Evolutionary conservation across 768 basidiomycete genomes (phyloP).

Genomic region (Saitozyma podzolica): DNA sequence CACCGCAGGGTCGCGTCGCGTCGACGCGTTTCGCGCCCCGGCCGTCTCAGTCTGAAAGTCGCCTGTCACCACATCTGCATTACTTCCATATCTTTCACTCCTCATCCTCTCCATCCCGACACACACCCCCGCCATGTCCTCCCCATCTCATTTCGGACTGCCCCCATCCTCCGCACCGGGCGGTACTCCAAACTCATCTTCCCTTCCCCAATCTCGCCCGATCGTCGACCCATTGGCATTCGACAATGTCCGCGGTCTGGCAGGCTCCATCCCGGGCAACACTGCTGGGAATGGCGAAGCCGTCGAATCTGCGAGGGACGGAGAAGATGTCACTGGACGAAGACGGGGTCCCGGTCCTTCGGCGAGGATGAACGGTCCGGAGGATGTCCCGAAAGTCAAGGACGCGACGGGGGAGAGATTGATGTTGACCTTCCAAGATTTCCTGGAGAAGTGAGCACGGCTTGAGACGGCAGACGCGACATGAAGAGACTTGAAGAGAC

Average conservation of each 20-base stretch:
- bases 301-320: conserved; percentile 20
- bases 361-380: conserved; percentile 30
- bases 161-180: neutral
- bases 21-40: neutral
- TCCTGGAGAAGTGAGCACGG: conserved; percentile 75
- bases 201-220: conserved; percentile 30
- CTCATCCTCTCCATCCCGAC: conserved; percentile 1
- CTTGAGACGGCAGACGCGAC: neutral
- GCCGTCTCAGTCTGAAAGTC: neutral
- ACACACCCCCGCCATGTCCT: conserved; percentile 7
- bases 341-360: conserved; percentile 19
- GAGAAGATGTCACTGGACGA: conserved; percentile 4
- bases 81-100: neutral
- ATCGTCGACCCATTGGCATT: conserved; percentile 41
- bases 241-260: conserved; percentile 38
- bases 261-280: conserved; percentile 17
- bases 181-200: conserved; percentile 16
- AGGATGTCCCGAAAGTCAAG: conserved; percentile 79
- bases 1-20: no score
- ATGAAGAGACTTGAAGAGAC: neutral
- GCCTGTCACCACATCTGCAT: neutral
- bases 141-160: conserved; percentile 4
- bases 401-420: conserved; percentile 96
- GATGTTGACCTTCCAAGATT: conserved; percentile 84
- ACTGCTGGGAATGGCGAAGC: conserved; percentile 14